Base-by-base conservation (phyloP, 805 yeast genomes). In the Groenewaldozyma tartarivorans region DNA sequence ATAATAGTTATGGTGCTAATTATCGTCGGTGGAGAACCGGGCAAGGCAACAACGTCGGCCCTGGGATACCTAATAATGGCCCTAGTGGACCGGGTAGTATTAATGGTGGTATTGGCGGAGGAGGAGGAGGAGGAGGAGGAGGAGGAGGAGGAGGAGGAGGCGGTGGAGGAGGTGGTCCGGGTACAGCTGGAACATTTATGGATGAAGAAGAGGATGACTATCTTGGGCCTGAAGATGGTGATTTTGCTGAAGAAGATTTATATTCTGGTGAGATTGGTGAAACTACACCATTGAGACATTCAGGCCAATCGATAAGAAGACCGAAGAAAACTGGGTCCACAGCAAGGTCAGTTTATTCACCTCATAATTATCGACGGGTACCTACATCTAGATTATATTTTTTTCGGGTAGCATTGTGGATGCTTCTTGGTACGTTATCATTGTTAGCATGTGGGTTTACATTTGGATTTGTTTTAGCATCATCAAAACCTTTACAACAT, bases 381-480 rank as follows among this genome's bases (percentile, higher is more conserved):
- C 42, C 40, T 4, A 31, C 37, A 17, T 38, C 46, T 11, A 40
- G 45, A 16, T 47, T 49, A 33, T 47, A 47, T 33, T 48, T 48
- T 20, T 47, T 60, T 9, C 55, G 63, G 29, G 41, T 56, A 18
- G 49, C 55, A 31, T 50, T 61, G 22, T 62, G 64, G 64, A 39
- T 54, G 29, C 40, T 55, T 32, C 39, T 61, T 9, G 40, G 50
- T n/a, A 46, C 32, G 53, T 44, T 59, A 31, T 38, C 50, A 31
- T 43, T 60, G 18, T 47, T 61, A 30, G 51, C 48, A 4, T 36
- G 81, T 22, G 95, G 95, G 1, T 86, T 90, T 53, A 66, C 82
- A 4, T 68, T 80, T 53, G 97, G 97, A 0, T 84, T 88, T 54
- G 63, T 87, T 2, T 63, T 88, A 33, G 96, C 96, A 0, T 79